phyloP scores from a whole-genome alignment of 2,329 filamentous ascomycete genomes.

The Rutstroemia sp. region DNA sequence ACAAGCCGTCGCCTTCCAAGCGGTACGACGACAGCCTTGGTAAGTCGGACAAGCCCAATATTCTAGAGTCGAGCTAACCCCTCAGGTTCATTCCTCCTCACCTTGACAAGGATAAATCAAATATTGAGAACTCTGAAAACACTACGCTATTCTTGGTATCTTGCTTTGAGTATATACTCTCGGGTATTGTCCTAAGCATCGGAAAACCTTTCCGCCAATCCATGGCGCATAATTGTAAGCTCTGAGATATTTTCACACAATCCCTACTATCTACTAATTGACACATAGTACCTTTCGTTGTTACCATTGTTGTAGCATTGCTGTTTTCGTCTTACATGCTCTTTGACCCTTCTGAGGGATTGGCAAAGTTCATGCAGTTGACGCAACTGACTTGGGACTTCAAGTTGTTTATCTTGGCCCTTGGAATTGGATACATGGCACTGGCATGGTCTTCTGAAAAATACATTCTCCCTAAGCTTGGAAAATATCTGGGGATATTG shows the following conservation, averaged over 20 bases:
- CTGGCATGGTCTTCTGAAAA: slow-evolving; percentile 67
- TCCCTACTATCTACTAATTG: slow-evolving; percentile 5
- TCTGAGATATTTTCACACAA: neutral
- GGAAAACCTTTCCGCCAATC: slow-evolving; percentile 82
- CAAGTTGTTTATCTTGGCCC: slow-evolving; percentile 59
- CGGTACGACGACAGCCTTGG: slow-evolving; percentile 75
- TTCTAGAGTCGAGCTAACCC: neutral
- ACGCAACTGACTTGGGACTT: slow-evolving; percentile 69
- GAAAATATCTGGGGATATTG: slow-evolving; percentile 55
- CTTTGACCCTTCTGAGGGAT: slow-evolving; percentile 60
- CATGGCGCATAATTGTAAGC: slow-evolving; percentile 70
- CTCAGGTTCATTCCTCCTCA: slow-evolving; percentile 69
- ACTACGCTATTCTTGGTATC: slow-evolving; percentile 83
- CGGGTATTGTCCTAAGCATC: slow-evolving; percentile 83
- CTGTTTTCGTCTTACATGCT: slow-evolving; percentile 73
- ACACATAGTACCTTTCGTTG: slow-evolving; percentile 67
- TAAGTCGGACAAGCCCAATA: slow-evolving; percentile 32
- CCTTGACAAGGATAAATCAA: slow-evolving; percentile 69
- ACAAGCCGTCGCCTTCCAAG: slow-evolving; percentile 66
- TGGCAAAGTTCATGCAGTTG: slow-evolving; percentile 75
- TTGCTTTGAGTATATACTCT: slow-evolving; percentile 91
- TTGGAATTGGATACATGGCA: slow-evolving; percentile 63
- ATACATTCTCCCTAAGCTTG: slow-evolving; percentile 60
- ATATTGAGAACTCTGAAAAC: slow-evolving; percentile 88
- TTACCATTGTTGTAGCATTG: slow-evolving; percentile 64